phyloP scores from a whole-genome alignment of 306 rosid species.

The Sesbania bispinosa region DNA sequence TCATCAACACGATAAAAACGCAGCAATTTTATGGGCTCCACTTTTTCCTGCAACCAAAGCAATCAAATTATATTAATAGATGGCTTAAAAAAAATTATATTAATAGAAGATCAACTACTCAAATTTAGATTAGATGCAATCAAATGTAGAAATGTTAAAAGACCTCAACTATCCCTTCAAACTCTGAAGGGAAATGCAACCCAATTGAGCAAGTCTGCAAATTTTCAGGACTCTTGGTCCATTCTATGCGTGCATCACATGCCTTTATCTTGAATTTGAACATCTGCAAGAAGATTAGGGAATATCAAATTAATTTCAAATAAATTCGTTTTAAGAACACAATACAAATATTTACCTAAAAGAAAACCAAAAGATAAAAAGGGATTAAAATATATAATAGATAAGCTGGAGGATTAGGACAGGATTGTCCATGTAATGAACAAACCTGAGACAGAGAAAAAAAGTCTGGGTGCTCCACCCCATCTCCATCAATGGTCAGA shows the following conservation, averaged over 20 bases:
- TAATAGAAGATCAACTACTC: background rate
- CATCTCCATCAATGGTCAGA: constrained; percentile 40
- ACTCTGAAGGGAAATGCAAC: constrained; percentile 58
- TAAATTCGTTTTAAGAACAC: background rate
- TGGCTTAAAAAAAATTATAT: no score
- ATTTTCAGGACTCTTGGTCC: constrained; percentile 81
- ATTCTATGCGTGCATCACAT: constrained; percentile 69
- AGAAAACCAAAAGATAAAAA: background rate
- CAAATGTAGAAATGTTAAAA: background rate
- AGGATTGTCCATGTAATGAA: background rate
- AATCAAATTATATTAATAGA: constrained; percentile 4
- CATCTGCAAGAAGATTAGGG: constrained; percentile 42
- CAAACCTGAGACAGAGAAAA: constrained; percentile 67
- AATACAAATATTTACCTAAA: background rate
- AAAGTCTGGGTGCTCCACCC: constrained; percentile 40
- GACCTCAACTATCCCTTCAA: constrained; percentile 60
- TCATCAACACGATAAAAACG: constrained; percentile 64
- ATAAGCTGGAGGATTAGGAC: background rate
- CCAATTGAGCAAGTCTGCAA: constrained; percentile 83
- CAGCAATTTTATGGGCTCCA: constrained; percentile 67
- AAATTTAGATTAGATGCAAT: constrained; percentile 5
- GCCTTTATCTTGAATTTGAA: constrained; percentile 66
- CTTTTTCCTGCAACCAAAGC: constrained; percentile 57
- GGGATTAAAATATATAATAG: background rate
- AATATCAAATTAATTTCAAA: background rate